Evolutionary conservation across 768 basidiomycete species (phyloP).

Genomic region (Leccinum subtestaceum): DNA sequence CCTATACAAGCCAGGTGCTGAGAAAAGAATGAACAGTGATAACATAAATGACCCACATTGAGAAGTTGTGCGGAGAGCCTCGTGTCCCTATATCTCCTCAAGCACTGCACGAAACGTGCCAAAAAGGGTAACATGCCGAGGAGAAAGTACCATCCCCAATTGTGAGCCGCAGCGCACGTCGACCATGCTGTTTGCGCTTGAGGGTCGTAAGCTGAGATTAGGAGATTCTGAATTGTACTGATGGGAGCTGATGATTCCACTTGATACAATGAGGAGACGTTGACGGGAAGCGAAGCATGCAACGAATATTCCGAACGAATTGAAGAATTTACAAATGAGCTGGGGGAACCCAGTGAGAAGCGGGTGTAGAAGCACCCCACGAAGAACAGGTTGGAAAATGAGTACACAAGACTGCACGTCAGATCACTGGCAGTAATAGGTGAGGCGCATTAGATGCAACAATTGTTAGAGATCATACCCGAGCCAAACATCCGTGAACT

Average conservation of each 20-base stretch:
- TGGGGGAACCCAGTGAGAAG: constrained; percentile 1
- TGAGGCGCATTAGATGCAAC: constrained; percentile 6
- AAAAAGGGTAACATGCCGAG: constrained; percentile 67
- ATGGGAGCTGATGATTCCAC: not conserved
- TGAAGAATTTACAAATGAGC: not conserved
- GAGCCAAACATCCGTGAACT: constrained; percentile 90
- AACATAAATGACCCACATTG: constrained; percentile 56
- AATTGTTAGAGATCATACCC: constrained; percentile 46
- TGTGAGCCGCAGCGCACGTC: constrained; percentile 37
- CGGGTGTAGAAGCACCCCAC: constrained; percentile 68
- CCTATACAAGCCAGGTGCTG: constrained; percentile 43
- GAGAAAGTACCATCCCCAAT: constrained; percentile 63
- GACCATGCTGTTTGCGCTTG: constrained; percentile 47
- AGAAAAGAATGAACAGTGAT: not conserved
- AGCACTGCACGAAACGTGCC: constrained; percentile 78
- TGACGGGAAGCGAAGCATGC: not conserved
- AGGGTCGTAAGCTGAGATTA: constrained; percentile 12
- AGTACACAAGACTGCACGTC: constrained; percentile 75
- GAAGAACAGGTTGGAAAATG: constrained; percentile 69
- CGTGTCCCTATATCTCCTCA: constrained; percentile 86
- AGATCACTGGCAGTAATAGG: constrained; percentile 55
- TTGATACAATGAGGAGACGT: not conserved
- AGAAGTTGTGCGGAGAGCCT: constrained; percentile 72
- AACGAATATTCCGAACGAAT: not conserved
- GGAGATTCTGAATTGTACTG: not conserved